Conservation (phyloP, 331 rosid species). For the Telfairia occidentalis region DNA sequence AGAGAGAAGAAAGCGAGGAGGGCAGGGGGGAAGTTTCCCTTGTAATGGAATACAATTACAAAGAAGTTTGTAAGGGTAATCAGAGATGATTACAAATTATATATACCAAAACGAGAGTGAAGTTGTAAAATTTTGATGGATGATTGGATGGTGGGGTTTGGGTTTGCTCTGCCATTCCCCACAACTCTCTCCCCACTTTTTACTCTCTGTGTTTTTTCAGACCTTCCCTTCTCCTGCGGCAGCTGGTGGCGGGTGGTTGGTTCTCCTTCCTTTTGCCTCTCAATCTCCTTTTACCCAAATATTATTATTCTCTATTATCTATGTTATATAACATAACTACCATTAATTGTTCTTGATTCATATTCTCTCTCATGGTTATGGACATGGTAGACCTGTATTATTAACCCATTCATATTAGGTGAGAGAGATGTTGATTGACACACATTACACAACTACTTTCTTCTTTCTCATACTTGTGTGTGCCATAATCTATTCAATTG, state of each 20-base stretch:
- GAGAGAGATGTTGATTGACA: conserved; percentile 4
- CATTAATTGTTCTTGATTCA: not conserved
- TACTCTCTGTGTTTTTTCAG: conserved; percentile 19
- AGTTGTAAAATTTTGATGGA: not conserved
- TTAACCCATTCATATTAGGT: conserved; percentile 2
- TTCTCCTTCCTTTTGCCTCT: conserved; percentile 1
- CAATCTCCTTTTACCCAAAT: too few species aligned
- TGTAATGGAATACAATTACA: not conserved
- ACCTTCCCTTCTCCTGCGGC: conserved; percentile 9
- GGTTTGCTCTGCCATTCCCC: conserved; percentile 15
- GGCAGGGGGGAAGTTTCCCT: conserved; percentile 5
- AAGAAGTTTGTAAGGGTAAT: not conserved
- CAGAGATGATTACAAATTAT: not conserved
- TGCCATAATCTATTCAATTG: not conserved
- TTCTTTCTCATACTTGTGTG: not conserved
- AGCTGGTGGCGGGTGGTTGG: conserved; percentile 16
- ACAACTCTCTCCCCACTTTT: conserved; percentile 37
- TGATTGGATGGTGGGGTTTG: conserved; percentile 13
- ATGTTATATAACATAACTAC: too few species aligned
- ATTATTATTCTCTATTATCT: too few species aligned
- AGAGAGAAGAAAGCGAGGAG: not conserved
- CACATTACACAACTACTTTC: conserved; percentile 2
- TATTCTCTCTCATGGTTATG: not conserved
- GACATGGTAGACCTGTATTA: not conserved
- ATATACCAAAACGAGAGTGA: conserved; percentile 1